Base-by-base conservation (phyloP, 768 basidiomycete species). In the Pulveroboletus sp. region DNA sequence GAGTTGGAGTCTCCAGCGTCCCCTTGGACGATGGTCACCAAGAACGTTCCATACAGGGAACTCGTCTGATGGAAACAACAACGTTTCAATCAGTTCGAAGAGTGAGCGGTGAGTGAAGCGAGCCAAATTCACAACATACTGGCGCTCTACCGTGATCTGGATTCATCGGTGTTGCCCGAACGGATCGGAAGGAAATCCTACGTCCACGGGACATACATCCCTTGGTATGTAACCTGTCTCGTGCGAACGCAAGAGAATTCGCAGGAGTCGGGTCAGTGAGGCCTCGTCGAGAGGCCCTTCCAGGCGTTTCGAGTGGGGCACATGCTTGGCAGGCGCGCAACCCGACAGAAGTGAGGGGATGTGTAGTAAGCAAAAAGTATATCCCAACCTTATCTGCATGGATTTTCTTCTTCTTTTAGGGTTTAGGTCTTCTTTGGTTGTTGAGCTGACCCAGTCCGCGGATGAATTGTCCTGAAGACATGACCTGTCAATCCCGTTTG, bases 401-500 rank as follows among this genome's bases (percentile, higher is more conserved):
- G 0, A 26, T 6, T 17, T 36, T 35, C 17, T 21, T 35, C 21
- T 21, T 21, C 21, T 21, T 21, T 21, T 3, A 21, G 21, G 21
- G 21, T 21, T 21, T 21, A 21, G 21, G 21, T 21, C 21, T 3
- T 21, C 21, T 21, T 21, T 21, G 3, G 21, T 21, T 21, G 21
- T 21, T 21, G 21, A 21, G 39, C 15, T 54, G 43, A 27, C 31
- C 17, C 44, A 30, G 21, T 35, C 39, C 39, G 43, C 42, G 39
- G 51, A 44, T 17, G 39, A n/a, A 26, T 6, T 39, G 15, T 51
- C 56, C 56, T 45, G 51, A 53, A 32, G 32, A 39, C 7, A 42
- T 24, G n/a, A 6, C 12, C 18, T 24, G 49, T 31, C 38, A 39
- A 32, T 27, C 24, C 14, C 5, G 32, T 7, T 39, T 33, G 24